A percentile compares a stretch with the other conserved stretches of the same genome.
These are phyloP conservation scores for Dryadomyces quercivorus DNA, from an alignment of 2,329 filamentous ascomycete genomes.

Conservation along the genomic window DNA sequence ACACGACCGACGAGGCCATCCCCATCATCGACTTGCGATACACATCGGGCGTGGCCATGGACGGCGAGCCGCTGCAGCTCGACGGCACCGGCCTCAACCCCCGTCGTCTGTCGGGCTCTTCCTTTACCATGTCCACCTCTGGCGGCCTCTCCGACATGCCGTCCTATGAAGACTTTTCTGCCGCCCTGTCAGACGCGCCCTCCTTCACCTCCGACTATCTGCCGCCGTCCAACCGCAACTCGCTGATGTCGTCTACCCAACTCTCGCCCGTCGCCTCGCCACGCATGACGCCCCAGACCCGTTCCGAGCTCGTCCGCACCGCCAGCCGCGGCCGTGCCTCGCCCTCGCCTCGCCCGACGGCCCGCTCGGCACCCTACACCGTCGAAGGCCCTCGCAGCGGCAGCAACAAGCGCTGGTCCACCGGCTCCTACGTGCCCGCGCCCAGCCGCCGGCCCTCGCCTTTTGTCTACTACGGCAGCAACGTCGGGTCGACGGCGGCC, in stretches of 20 bases:
- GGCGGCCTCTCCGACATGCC: conserved; percentile 55
- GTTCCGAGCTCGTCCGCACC: conserved; percentile 48
- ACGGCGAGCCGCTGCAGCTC: conserved; percentile 37
- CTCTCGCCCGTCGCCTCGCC: conserved; percentile 64
- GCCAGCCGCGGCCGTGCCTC: conserved; percentile 60
- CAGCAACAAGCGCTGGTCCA: conserved; percentile 67
- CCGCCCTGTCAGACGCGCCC: conserved; percentile 52
- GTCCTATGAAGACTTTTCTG: conserved; percentile 59
- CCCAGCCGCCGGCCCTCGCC: conserved; percentile 44
- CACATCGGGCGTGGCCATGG: conserved; percentile 28
- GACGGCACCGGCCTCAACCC: conserved; percentile 40
- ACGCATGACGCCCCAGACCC: conserved; percentile 47
- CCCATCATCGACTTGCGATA: conserved; percentile 50
- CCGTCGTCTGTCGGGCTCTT: conserved; percentile 59
- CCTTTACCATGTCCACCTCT: conserved; percentile 59
- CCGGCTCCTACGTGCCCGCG: conserved; percentile 54
- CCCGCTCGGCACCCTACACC: conserved; percentile 59
- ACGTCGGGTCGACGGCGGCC: conserved; percentile 17
- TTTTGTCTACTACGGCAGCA: conserved; percentile 45
- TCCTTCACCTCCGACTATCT: conserved; percentile 58
- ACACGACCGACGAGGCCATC: conserved; percentile 49
- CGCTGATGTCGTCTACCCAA: conserved; percentile 58
- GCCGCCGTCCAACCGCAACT: conserved; percentile 53
- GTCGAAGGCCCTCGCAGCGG: conserved; percentile 44
- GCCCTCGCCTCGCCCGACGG: conserved; percentile 55